phyloP scores from a whole-genome alignment of 2,329 filamentous ascomycete genomes.

The Sporothrix pseudoabietina region DNA sequence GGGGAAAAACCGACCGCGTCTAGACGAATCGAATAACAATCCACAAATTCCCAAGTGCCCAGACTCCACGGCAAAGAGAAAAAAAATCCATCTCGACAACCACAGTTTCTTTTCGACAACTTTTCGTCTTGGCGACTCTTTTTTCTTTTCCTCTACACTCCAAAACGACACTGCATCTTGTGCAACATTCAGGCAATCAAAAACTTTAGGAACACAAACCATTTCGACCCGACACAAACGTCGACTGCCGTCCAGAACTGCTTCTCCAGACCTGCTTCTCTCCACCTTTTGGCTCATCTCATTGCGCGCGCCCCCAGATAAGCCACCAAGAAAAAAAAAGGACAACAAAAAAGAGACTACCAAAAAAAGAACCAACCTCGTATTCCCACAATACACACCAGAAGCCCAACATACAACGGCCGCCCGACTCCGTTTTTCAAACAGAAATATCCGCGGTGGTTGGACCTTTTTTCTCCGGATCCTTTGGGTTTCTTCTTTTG shows the following conservation, averaged over 20 bases:
- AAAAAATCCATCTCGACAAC: not conserved
- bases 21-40: not conserved
- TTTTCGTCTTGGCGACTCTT: not conserved
- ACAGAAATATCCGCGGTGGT: not conserved
- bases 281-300: not conserved
- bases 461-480: not conserved
- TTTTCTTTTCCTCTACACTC: not conserved
- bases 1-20: not conserved
- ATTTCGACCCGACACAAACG: too few relatives aligned
- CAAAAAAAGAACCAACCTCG: constrained; percentile 12
- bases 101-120: not conserved
- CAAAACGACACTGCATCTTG: not conserved
- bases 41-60: not conserved
- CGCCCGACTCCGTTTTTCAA: not conserved
- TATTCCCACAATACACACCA: not conserved
- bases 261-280: not conserved
- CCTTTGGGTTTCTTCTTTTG: not conserved
- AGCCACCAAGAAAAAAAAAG: not conserved
- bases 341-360: not conserved
- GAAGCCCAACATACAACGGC: not conserved
- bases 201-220: not conserved
- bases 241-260: too few relatives aligned
- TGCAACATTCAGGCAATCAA: not conserved
- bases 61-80: not conserved
- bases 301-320: not conserved